These are phyloP conservation scores for Sophora flavescens DNA, from an alignment of 306 rosid genomes.

Conservation along the genomic window DNA sequence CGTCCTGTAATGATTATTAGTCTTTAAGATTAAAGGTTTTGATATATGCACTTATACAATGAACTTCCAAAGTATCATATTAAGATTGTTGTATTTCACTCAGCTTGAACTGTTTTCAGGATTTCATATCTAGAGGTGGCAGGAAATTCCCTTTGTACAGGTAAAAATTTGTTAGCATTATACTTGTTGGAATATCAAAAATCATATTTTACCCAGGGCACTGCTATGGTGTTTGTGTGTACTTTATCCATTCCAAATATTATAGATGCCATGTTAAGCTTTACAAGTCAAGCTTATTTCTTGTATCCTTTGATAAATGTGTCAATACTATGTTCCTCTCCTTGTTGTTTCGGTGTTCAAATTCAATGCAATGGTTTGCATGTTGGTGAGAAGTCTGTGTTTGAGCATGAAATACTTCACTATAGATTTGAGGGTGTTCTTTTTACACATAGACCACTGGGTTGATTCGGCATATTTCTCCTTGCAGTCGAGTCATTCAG, in stretches of 20 bases:
- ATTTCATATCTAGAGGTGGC: slow-evolving; percentile 76
- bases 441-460: slow-evolving; percentile 3
- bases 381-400: not conserved
- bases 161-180: slow-evolving; percentile 41
- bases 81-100: not conserved
- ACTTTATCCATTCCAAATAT: not conserved
- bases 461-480: slow-evolving; percentile 39
- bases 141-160: slow-evolving; percentile 66
- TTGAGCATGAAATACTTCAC: not conserved
- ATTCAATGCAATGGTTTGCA: not conserved
- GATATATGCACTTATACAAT: not conserved
- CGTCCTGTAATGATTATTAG: not conserved
- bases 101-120: slow-evolving; percentile 51
- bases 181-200: not conserved
- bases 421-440: slow-evolving; percentile 1
- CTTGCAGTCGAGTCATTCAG: slow-evolving; percentile 77
- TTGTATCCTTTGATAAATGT: not conserved
- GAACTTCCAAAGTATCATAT: not conserved
- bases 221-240: not conserved
- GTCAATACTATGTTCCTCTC: not conserved
- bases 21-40: not conserved
- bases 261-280: not conserved
- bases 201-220: not conserved
- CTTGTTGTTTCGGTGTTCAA: not conserved
- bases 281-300: not conserved